Base-by-base conservation (phyloP, 305 asterid species). In the Fraxinus velutina region DNA sequence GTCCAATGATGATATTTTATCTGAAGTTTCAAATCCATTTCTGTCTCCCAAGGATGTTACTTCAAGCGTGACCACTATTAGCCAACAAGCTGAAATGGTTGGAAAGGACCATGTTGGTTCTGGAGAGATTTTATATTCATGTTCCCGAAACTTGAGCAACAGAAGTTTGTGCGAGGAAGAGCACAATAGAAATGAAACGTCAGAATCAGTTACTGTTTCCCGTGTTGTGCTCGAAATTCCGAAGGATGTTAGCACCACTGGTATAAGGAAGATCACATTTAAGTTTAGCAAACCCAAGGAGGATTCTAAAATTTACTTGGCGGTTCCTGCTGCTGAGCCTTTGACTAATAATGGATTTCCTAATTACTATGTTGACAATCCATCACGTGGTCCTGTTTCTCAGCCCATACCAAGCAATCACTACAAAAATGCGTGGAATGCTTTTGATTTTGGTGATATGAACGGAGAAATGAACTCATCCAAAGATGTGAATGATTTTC, bases 161-260 rank as follows among this genome's bases (percentile, higher is more conserved):
- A 88, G 82, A 73, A 87, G 90, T 44, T 79, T 83, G 78, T 77
- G 86, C 3, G 83, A 83, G 68, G 88, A 80, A 62, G 88, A 86
- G 70, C 85, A 47, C 79, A 44, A 57, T 39, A 79, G 82, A 52
- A 79, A 82, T 74, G 81, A 83, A 83, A 89, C 85, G 75, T 68
- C 80, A 13, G 92, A 89, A 75, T 82, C 90, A 36, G 88, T 84
- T 78, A 84, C 94, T 62, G 88, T 87, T 2, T 87, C 97, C 29
- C 81, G 92, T 71, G 94, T 96, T 77, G 97, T 94, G 47, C 95
- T 94, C 80, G 99, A 96, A 88, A 94, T 96, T 83, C 99, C 99
- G 76, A 89, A 96, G 91, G 92, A 96, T 82, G 85, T 90, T 62
- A 89, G 97, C 85, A 95, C 98, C 78, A 91, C 98, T 79, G 99